phyloP scores from a whole-genome alignment of 1,284 basidiomycete species.

The Coriolopsis trogii region DNA sequence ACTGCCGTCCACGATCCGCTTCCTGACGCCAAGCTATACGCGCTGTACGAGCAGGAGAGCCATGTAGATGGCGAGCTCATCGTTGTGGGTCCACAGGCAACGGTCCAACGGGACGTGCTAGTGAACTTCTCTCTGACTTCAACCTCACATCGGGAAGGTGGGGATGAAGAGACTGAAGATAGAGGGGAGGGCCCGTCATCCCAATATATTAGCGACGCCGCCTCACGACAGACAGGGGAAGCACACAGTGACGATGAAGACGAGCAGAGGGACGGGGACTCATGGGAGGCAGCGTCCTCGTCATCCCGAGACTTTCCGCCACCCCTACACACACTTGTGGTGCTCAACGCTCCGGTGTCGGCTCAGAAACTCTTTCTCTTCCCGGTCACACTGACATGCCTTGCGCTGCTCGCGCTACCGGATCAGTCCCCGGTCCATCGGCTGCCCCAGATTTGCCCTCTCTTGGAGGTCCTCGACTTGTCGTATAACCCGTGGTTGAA shows the following conservation, averaged over 20 bases:
- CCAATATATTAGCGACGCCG: not conserved
- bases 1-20: conserved; percentile 59
- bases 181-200: conserved; percentile 9
- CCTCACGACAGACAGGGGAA: not conserved
- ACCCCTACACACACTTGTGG: conserved; percentile 34
- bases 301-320: conserved; percentile 16
- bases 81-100: conserved; percentile 56
- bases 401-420: conserved; percentile 55
- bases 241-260: not conserved
- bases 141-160: conserved; percentile 37
- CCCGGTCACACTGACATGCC: conserved; percentile 59
- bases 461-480: conserved; percentile 63
- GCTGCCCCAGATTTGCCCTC: conserved; percentile 60
- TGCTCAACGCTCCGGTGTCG: conserved; percentile 38
- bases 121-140: conserved; percentile 9
- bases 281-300: conserved; percentile 29
- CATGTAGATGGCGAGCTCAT: conserved; percentile 65
- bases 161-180: conserved; percentile 13
- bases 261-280: conserved; percentile 10
- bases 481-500: conserved; percentile 69
- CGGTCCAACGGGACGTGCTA: conserved; percentile 47
- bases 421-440: conserved; percentile 51
- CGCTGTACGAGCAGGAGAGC: conserved; percentile 48
- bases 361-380: conserved; percentile 46
- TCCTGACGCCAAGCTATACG: conserved; percentile 46